Base-by-base conservation (phyloP, 129 eudicot species). In the Chrysanthemum lavandulifolium region DNA sequence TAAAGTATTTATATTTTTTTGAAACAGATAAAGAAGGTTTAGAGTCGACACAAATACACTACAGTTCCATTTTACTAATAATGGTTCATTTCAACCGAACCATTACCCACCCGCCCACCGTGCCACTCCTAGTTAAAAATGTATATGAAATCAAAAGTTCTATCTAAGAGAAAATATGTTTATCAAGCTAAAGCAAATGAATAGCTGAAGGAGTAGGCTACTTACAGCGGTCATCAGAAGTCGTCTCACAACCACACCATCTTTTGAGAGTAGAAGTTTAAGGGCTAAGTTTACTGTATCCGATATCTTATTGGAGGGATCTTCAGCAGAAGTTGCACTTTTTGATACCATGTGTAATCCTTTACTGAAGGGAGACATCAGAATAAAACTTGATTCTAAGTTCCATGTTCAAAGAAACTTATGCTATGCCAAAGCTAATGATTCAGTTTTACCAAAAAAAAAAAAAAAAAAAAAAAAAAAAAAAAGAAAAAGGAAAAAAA, bases 191-290 rank as follows among this genome's bases (percentile, higher is more conserved):
- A 3, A 27, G 72, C 29, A 25, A 48, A 27, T 27, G 33, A 52
- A 43, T 59, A 52, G 58, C 48, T 9, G 52, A 68, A 61, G 33
- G 53, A 48, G 75, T 57, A 59, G 25, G 84, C 61, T 55, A 88
- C 97, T 86, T 71, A 94, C 99, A 14, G 92, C 99, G 61, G 96
- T 86, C 88, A 94, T 88, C 75, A 94, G 56, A 36, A 94, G 96
- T 71, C 97, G 87, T 84, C 97, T 84, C 67, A 88, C 80, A 74
- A 90, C 99, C 51, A 75, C 81, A 73, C 99, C 99, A 68, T 90
- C 91, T 79, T 88, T 79, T 16, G 97, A 84, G 61, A 87, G 96
- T 63, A 94, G 52, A 65, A 94, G 85, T 77, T 77, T 88, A 72
- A 90, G 77, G 43, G 81, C 86, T 58, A 94, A 84, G 74, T 82